A percentile compares a stretch with the other conserved stretches of the same genome.
phyloP scores from a whole-genome alignment of 108 stramenopile genomes.

The Pinguiococcus pyrenoidosus region DNA sequence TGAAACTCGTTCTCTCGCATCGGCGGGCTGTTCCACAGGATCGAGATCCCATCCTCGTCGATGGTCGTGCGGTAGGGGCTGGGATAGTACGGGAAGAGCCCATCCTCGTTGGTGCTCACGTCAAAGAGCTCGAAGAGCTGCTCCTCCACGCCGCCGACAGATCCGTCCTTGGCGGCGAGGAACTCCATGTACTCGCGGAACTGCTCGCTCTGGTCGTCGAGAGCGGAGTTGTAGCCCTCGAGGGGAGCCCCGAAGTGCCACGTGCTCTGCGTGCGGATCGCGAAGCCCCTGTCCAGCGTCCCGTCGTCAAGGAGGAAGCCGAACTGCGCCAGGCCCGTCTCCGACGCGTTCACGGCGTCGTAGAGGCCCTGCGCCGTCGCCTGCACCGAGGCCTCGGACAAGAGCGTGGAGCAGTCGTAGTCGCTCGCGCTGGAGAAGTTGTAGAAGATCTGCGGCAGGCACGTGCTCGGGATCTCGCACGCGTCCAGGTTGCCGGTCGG shows the following conservation, averaged over 20 bases:
- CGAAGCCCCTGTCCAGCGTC: background rate
- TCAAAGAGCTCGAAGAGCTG: background rate
- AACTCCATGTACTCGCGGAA: background rate
- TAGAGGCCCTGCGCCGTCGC: background rate
- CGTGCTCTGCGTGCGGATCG: background rate
- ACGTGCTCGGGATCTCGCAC: background rate
- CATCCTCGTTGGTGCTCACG: background rate
- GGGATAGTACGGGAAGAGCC: slow-evolving; percentile 1
- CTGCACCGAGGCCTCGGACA: background rate
- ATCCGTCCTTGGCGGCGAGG: too few relatives aligned
- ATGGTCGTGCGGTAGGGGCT: background rate
- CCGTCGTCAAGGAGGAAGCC: slow-evolving; percentile 6
- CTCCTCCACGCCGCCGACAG: too few relatives aligned
- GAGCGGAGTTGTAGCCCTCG: slow-evolving; percentile 5
- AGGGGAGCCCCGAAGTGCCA: slow-evolving; percentile 2
- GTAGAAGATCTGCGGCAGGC: background rate
- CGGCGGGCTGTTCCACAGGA: background rate
- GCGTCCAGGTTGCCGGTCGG: too few relatives aligned
- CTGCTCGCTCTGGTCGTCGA: slow-evolving; percentile 1
- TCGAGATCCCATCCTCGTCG: background rate
- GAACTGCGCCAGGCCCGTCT: background rate
- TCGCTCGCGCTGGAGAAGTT: background rate
- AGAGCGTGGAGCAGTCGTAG: background rate
- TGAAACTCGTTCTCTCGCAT: background rate
- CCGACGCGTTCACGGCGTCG: background rate